These are phyloP conservation scores for Stachybotrys chartarum DNA, from an alignment of 2,329 filamentous ascomycete genomes.

Conservation along the genomic window DNA sequence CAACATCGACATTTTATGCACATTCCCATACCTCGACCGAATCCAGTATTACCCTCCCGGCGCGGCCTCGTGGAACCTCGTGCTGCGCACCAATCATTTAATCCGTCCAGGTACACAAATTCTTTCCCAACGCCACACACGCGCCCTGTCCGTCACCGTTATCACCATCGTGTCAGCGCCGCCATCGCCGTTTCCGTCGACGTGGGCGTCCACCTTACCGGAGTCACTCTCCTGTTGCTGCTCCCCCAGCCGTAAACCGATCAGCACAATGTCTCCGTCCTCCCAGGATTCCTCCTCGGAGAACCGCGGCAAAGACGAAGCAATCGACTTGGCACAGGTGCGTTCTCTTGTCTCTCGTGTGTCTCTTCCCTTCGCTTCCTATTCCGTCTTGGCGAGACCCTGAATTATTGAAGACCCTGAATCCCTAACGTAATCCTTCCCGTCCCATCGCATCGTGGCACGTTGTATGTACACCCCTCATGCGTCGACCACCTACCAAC, in stretches of 20 bases:
- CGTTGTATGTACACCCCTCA: background rate
- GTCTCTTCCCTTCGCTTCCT: background rate
- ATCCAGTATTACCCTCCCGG: background rate
- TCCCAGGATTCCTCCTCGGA: background rate
- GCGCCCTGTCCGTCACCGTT: background rate
- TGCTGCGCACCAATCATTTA: background rate
- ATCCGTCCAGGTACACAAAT: background rate
- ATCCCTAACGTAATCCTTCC: background rate
- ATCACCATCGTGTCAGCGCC: background rate
- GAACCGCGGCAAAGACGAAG: background rate
- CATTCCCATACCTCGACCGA: background rate
- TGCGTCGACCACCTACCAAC: background rate
- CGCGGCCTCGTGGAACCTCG: background rate
- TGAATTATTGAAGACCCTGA: background rate
- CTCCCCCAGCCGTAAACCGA: no score
- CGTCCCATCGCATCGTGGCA: conserved; percentile 1
- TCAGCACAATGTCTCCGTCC: background rate
- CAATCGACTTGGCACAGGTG: background rate
- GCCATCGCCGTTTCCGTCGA: no score
- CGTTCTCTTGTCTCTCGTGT: background rate
- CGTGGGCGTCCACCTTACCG: no score
- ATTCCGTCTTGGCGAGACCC: background rate
- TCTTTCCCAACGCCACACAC: background rate
- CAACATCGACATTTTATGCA: background rate
- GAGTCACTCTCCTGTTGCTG: no score